Percentiles rank a stretch among this genome's conserved stretches.
These are phyloP conservation scores for Capronia epimyces DNA, from an alignment of 2,329 filamentous ascomycete species.

Conservation along the genomic window DNA sequence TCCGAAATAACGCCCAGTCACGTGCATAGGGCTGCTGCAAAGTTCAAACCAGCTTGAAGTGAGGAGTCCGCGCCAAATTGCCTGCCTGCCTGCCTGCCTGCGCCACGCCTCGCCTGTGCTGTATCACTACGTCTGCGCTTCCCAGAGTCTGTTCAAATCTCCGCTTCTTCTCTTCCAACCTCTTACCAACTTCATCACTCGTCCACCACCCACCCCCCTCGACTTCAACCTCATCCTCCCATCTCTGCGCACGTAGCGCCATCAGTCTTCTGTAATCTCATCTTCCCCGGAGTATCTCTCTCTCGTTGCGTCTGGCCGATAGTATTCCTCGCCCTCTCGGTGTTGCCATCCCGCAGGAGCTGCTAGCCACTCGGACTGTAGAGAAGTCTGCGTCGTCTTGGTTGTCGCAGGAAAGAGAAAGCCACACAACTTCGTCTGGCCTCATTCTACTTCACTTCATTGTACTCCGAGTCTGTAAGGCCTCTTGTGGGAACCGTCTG, in stretches of 20 bases:
- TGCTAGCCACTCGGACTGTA: constrained; percentile 20
- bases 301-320: constrained; percentile 11
- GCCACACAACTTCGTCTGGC: constrained; percentile 1
- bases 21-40: neutral
- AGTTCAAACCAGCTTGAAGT: too few species aligned
- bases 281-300: constrained; percentile 8
- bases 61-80: too few species aligned
- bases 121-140: neutral
- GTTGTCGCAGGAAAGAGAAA: constrained; percentile 9
- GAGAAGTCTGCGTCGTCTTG: constrained; percentile 18
- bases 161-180: constrained; percentile 14
- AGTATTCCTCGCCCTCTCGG: constrained; percentile 11
- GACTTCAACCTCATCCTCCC: constrained; percentile 4
- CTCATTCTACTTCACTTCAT: constrained; percentile 9
- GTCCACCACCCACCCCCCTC: constrained; percentile 5
- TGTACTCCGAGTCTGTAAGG: constrained; percentile 15
- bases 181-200: constrained; percentile 10
- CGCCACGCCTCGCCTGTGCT: neutral
- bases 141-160: constrained; percentile 2
- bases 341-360: constrained; percentile 10
- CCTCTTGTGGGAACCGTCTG: constrained; percentile 5
- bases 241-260: constrained; percentile 17
- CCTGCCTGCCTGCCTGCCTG: too few species aligned
- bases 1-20: neutral
- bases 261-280: constrained; percentile 14